Evolutionary conservation across 345 rosid species (phyloP), one percentile per base, ranked within the genome.

Genomic region (Camelina hispida): DNA sequence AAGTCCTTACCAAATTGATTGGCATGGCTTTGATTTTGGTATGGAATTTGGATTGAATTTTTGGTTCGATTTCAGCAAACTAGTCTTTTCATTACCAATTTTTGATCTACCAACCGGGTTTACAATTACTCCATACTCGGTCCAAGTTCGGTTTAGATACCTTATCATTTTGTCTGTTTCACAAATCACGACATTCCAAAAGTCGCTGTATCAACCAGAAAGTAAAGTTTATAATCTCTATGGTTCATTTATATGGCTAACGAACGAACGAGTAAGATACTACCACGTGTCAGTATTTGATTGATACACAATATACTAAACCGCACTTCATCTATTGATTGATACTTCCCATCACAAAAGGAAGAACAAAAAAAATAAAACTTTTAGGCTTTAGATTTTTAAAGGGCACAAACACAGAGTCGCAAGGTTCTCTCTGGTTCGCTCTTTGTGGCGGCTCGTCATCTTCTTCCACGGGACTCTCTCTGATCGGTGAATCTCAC

Each of bases 381-480:
- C 8, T 63, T 76, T 55, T 54, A 63, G 80, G 72, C 61, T 69
- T 28, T 70, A 64, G 68, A 68, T 57, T 28, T 77, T 62, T 35
- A 69, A 76, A 63, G 69, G 57, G 35, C 69, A 61, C 5, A 66
- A n/a, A 50, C 54, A 42, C 30, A 72, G 42, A 72, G 58, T 62
- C 75, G 75, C 30, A 43, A 20, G 71, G 65, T 69, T 60, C 74
- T 72, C 69, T 56, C 52, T 68, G 73, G 62, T 52, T 75, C 74
- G 62, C 74, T 78, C 57, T 69, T 17, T 66, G 71, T 68, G 85
- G 83, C 82, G 83, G 83, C 87, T 84, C 68, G 34, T 28, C 30
- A 3, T 28, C 30, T 25, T 25, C 28, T 69, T 32, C 16, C 17
- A 43, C 69, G 32, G 32, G 62, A 37, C 34, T 74, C 62, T 74